These are phyloP conservation scores for Kickxella alabastrina DNA, from an alignment of 192 early-diverging fungal species.

Conservation along the genomic window DNA sequence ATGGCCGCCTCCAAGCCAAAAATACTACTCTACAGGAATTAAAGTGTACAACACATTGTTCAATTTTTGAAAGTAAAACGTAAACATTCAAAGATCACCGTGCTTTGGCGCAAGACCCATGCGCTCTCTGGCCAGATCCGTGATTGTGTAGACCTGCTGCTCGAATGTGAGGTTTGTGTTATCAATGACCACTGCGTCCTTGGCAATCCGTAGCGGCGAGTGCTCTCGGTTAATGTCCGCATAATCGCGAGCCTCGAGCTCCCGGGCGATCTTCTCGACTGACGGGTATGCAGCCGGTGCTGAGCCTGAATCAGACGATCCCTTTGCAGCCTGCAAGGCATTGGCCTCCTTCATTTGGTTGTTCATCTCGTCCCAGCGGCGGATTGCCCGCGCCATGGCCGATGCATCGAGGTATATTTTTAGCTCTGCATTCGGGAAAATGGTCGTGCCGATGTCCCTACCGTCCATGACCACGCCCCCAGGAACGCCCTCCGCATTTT, in stretches of 20 bases:
- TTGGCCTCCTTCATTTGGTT: constrained; percentile 17
- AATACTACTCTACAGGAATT: background rate
- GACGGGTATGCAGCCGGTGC: constrained; percentile 19
- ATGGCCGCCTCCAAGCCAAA: too few relatives aligned
- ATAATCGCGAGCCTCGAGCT: constrained; percentile 64
- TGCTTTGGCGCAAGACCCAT: constrained; percentile 43
- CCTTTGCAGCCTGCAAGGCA: background rate
- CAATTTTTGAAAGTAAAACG: background rate
- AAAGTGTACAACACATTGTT: background rate
- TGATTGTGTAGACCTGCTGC: constrained; percentile 64
- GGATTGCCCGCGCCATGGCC: constrained; percentile 60
- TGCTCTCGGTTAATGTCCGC: constrained; percentile 61
- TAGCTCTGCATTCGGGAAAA: constrained; percentile 71
- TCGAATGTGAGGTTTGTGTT: constrained; percentile 65
- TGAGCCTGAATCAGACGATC: background rate
- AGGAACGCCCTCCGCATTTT: background rate
- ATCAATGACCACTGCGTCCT: constrained; percentile 69
- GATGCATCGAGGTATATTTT: constrained; percentile 74
- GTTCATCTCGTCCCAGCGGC: constrained; percentile 62
- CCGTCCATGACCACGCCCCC: constrained; percentile 82
- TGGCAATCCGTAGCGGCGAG: constrained; percentile 67
- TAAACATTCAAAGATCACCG: constrained; percentile 17
- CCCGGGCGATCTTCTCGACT: constrained; percentile 56
- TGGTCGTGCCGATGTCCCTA: constrained; percentile 71
- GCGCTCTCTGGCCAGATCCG: constrained; percentile 50